Evolutionary conservation across 805 yeast species (phyloP), one percentile per base, ranked within the genome.

Genomic region (Cyberlindnera mrakii): DNA sequence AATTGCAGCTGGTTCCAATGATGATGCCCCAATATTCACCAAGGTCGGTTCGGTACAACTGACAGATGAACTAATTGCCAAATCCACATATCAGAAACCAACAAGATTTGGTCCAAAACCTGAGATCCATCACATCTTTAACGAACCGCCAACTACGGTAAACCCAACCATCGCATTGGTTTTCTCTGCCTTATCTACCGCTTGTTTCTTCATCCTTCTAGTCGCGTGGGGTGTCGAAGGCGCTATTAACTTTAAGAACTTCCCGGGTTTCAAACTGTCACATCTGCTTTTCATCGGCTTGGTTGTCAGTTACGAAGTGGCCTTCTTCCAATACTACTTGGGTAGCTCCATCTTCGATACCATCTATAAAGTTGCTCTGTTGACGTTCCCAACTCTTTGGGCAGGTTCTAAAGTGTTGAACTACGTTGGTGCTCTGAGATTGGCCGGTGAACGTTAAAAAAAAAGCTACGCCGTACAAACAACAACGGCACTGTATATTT

Each of bases 71-170:
- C 49, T 58, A 16, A 45, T 49, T 15, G 37, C 46, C 3, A 25
- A 46, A 37, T 43, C 54, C 6, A 30, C 38, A 4, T 47, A 50
- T 36, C 27, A 30, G 6, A 51, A 49, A 32, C 39, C 54, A 8
- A 46, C 47, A 32, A 55, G 48, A 44, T 55, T 52, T 33, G 55
- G 47, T 9, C 35, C 48, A 14, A 48, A 52, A 42, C 54, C 54
- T 11, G 62, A 58, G 42, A 58, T 58, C 40, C 54, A 51, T 35
- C 61, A 58, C 44, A 48, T 58, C 29, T 58, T 58, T 49, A 44
- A 51, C 19, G 23, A 40, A 15, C 37, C 58, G 9, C 54, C 58
- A 42, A 48, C 49, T 42, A 47, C 50, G 1, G 61, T 55, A 6
- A 45, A 46, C 36, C 6, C 54, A 2, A 14, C 29, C 3, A 45